These are phyloP conservation scores for Fusarium nygamai DNA, from an alignment of 2,329 filamentous ascomycete species.

Conservation along the genomic window DNA sequence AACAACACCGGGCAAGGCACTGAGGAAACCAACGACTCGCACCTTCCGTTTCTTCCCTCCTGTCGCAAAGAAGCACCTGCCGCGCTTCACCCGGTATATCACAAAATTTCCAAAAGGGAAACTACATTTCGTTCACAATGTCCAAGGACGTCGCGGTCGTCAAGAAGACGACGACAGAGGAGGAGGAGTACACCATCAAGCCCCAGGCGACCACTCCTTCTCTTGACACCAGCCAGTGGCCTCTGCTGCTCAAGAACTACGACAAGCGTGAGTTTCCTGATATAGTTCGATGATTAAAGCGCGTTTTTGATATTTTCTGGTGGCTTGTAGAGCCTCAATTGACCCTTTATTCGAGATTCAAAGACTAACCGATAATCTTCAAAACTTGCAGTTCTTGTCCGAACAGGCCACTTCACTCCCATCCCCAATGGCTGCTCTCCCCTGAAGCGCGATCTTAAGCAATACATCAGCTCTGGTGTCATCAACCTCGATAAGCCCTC, in stretches of 20 bases:
- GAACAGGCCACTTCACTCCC: conserved; percentile 96
- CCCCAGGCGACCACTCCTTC: conserved; percentile 82
- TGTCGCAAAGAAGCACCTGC: conserved; percentile 38
- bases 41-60: conserved; percentile 42
- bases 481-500: conserved; percentile 91
- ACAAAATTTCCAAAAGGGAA: conserved; percentile 27
- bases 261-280: conserved; percentile 75
- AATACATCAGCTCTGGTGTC: conserved; percentile 95
- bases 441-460: conserved; percentile 93
- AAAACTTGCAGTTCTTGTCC: conserved; percentile 76
- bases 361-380: conserved; percentile 31
- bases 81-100: conserved; percentile 44
- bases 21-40: conserved; percentile 45
- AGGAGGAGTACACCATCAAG: conserved; percentile 89
- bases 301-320: neutral
- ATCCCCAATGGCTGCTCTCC: conserved; percentile 94
- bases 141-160: conserved; percentile 58
- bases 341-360: neutral
- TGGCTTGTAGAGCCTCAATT: conserved; percentile 3
- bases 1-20: conserved; percentile 46
- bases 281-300: neutral
- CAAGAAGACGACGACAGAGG: conserved; percentile 54
- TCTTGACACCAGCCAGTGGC: conserved; percentile 90
- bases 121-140: conserved; percentile 46
- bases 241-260: conserved; percentile 95